Conservation (phyloP, 2,329 filamentous ascomycete species). For the Monosporascus sp. region DNA sequence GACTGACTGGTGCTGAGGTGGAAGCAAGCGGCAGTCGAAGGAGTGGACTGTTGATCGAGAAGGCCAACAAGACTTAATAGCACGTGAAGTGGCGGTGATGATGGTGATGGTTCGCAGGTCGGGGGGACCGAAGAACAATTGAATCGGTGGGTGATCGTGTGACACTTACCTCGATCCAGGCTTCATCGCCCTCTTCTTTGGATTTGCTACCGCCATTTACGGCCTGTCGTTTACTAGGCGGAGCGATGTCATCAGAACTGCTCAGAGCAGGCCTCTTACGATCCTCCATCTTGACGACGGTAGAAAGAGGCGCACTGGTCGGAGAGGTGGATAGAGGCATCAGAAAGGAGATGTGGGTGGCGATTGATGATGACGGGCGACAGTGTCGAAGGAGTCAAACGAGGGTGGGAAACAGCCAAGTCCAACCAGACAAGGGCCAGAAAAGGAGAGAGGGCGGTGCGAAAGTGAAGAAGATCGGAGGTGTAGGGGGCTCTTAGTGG, state of each 20-base stretch:
- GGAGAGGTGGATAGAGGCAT: constrained; percentile 80
- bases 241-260: constrained; percentile 76
- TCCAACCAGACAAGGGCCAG: not conserved
- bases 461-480: constrained; percentile 3
- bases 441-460: constrained; percentile 3
- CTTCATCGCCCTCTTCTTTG: constrained; percentile 52
- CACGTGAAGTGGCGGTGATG: not conserved
- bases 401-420: not conserved
- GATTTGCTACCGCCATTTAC: constrained; percentile 69
- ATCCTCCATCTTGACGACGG: constrained; percentile 96
- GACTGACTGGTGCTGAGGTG: constrained; percentile 6
- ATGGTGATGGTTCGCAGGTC: not conserved
- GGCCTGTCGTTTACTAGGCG: constrained; percentile 87
- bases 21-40: not conserved
- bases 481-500: constrained; percentile 3
- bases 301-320: constrained; percentile 67
- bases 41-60: not conserved
- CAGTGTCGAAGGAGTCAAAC: constrained; percentile 19
- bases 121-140: not conserved
- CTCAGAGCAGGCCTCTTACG: constrained; percentile 88
- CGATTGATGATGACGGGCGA: constrained; percentile 28
- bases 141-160: constrained; percentile 12
- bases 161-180: constrained; percentile 60
- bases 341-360: constrained; percentile 55
- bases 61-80: not conserved